These are phyloP conservation scores for Auricularia sp. DNA, from an alignment of 768 basidiomycete species.

Conservation along the genomic window DNA sequence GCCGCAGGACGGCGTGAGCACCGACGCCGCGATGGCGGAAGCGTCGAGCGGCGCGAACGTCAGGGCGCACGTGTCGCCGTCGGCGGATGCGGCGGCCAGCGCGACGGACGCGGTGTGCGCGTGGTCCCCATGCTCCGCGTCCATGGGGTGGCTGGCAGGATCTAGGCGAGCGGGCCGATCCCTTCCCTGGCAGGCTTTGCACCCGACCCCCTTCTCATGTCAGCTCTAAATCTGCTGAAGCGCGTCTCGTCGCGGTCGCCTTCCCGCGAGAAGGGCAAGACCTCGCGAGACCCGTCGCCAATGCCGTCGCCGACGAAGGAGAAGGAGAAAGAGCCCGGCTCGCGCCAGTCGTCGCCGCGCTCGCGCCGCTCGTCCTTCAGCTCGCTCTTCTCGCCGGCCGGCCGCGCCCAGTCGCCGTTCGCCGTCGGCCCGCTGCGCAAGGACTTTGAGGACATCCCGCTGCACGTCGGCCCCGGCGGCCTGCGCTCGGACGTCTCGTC, in stretches of 20 bases:
- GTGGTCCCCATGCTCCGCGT: neutral
- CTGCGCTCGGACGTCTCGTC: neutral
- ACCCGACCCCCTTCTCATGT: neutral
- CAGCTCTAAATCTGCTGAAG: neutral
- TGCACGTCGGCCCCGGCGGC: neutral
- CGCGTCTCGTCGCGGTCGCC: neutral
- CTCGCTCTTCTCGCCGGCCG: neutral
- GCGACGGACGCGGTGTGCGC: neutral
- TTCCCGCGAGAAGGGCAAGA: neutral
- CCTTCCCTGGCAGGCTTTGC: neutral
- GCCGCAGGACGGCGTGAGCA: slow-evolving; percentile 54
- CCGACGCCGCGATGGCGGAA: slow-evolving; percentile 46
- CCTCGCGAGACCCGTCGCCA: neutral
- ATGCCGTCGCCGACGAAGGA: neutral
- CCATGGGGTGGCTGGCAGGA: too few relatives aligned
- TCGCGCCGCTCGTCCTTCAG: neutral
- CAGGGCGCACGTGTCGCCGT: slow-evolving; percentile 33
- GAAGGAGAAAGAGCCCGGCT: neutral
- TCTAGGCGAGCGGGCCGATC: neutral
- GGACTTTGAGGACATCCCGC: neutral
- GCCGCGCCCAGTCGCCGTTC: neutral
- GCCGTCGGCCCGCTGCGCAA: neutral
- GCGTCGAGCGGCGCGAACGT: slow-evolving; percentile 51
- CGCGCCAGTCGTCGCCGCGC: neutral
- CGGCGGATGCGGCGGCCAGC: neutral